Percentiles rank a stretch among this genome's conserved stretches.
These are phyloP conservation scores for Amoebophrya sp. DNA, from an alignment of 169 alveolate genomes.

Conservation along the genomic window DNA sequence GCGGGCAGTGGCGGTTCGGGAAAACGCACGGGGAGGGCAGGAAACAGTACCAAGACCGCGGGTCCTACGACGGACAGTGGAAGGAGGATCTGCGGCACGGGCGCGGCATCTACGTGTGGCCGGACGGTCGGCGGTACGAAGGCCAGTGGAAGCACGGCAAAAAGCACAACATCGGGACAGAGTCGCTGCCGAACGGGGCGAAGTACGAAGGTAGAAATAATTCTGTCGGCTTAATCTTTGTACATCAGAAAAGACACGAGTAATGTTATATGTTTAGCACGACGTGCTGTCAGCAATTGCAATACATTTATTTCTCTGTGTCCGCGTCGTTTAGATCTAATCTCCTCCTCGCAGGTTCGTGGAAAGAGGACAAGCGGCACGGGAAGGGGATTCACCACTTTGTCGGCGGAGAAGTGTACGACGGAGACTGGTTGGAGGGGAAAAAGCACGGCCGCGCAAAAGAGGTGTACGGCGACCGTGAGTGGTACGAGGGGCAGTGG, in stretches of 20 bases:
- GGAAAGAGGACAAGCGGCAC: neutral
- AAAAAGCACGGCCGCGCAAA: neutral
- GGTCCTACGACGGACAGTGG: neutral
- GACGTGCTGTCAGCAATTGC: too few species aligned
- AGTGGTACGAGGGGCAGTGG: neutral
- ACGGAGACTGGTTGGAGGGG: neutral
- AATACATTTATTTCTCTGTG: too few species aligned
- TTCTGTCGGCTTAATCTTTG: too few species aligned
- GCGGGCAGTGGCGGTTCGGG: slow-evolving; percentile 5
- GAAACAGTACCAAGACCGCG: neutral
- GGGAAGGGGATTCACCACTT: slow-evolving; percentile 5
- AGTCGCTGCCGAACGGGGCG: neutral
- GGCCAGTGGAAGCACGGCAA: slow-evolving; percentile 3
- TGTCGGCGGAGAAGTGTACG: neutral
- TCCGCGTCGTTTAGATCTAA: too few species aligned
- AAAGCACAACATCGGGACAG: neutral
- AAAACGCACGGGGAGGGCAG: neutral
- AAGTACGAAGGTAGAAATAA: neutral
- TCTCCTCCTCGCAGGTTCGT: neutral
- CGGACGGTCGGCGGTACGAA: neutral
- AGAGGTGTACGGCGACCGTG: neutral
- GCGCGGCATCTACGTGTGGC: neutral
- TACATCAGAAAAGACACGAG: too few species aligned
- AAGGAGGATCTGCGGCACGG: neutral
- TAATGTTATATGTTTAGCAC: too few species aligned